Conservation (phyloP, 2,329 filamentous ascomycete species). For the Penicillium polonicum region DNA sequence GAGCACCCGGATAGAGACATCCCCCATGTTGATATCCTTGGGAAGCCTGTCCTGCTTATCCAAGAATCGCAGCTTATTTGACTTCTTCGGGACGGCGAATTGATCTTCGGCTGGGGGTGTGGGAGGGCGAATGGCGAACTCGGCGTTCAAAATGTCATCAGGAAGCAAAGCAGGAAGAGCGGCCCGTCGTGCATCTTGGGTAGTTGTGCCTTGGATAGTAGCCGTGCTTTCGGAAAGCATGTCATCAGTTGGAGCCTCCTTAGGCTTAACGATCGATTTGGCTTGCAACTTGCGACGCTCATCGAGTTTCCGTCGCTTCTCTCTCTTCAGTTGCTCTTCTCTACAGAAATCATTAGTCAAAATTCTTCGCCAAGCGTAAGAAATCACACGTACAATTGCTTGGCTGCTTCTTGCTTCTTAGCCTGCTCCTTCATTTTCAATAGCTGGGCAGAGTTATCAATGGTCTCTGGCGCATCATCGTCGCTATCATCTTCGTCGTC, state of each 20-base stretch:
- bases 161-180: constrained; percentile 53
- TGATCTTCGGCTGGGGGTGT: constrained; percentile 44
- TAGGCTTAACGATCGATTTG: constrained; percentile 32
- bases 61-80: constrained; percentile 51
- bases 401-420: constrained; percentile 39
- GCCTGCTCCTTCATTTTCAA: constrained; percentile 39
- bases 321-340: constrained; percentile 39
- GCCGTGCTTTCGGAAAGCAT: constrained; percentile 42
- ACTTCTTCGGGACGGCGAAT: constrained; percentile 25
- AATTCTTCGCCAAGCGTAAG: background rate
- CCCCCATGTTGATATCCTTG: constrained; percentile 52
- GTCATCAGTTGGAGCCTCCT: constrained; percentile 34
- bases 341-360: constrained; percentile 30
- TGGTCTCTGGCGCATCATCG: constrained; percentile 44
- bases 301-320: constrained; percentile 43
- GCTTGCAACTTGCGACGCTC: constrained; percentile 42
- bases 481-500: constrained; percentile 35
- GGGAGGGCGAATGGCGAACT: constrained; percentile 45
- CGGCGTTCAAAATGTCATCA: constrained; percentile 51
- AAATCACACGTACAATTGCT: constrained; percentile 36
- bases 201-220: constrained; percentile 41
- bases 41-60: constrained; percentile 49
- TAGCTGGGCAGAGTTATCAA: constrained; percentile 43
- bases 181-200: constrained; percentile 37
- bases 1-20: constrained; percentile 51